These are phyloP conservation scores for Angomonas deanei DNA, from an alignment of 208 protist genomes.

Conservation along the genomic window DNA sequence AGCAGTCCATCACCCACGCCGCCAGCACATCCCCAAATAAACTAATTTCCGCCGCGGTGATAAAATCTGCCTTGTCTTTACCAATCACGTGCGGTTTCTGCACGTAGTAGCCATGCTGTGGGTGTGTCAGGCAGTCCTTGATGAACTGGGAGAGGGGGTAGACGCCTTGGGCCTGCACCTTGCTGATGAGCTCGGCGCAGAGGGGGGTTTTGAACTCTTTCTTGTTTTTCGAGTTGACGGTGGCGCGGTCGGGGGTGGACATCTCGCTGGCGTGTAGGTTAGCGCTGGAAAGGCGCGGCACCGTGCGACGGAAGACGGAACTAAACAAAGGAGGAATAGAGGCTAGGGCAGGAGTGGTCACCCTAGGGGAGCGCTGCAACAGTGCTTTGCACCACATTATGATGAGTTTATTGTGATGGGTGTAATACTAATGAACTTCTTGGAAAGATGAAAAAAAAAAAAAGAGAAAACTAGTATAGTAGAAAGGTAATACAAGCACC, in stretches of 20 bases:
- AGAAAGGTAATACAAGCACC: not conserved
- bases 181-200: conserved; percentile 78
- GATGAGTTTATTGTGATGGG: too few species aligned
- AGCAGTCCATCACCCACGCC: conserved; percentile 87
- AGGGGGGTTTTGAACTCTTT: conserved; percentile 88
- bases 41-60: conserved; percentile 86
- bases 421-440: too few species aligned
- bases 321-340: too few species aligned
- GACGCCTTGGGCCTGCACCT: conserved; percentile 80
- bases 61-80: conserved; percentile 82
- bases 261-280: conserved; percentile 84
- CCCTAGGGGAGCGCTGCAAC: too few species aligned
- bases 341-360: too few species aligned
- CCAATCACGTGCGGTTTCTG: conserved; percentile 85
- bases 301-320: conserved; percentile 10
- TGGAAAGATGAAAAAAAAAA: too few species aligned
- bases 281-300: conserved; percentile 18
- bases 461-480: too few species aligned
- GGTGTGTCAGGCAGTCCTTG: conserved; percentile 87
- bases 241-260: conserved; percentile 78
- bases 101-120: conserved; percentile 86
- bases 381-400: too few species aligned
- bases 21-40: conserved; percentile 90
- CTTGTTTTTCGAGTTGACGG: conserved; percentile 60
- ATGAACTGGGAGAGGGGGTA: conserved; percentile 89